Evolutionary conservation across 1,284 basidiomycete species (phyloP), one percentile per base, ranked within the genome.

Genomic region (Apiotrichum veenhuisii): DNA sequence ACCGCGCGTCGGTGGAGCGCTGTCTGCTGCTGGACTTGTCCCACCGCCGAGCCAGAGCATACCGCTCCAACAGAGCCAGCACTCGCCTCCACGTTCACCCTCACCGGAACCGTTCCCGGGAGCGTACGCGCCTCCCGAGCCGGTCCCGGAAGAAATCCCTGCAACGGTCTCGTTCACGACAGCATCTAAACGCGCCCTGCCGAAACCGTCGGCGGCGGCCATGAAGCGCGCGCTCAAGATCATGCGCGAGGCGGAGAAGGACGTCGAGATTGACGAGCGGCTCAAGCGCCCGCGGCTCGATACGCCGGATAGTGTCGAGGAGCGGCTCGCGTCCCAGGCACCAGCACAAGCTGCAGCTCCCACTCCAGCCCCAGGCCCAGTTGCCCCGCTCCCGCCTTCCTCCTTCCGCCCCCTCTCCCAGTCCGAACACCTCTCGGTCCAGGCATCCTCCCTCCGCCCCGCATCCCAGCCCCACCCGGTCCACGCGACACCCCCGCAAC

Each of bases 151-250:
- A 12, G 33, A 50, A 2, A 61, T 61, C n/a, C 64, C 65, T 14
- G 49, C 59, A 1, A 41, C 58, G 22, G 60, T 65, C 12, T 65
- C 66, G 0, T 76, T 75, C 55, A 52, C 63, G 10, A 73, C 69
- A 0, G 73, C 59, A 3, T 23, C 59, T 48, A 67, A 68, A 1
- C 64, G 58, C 17, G 42, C 40, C 11, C 53, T 73, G 20, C 53
- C 63, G 7, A 56, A 62, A 5, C 73, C 72, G 3, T 69, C 68
- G 0, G 61, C 45, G 9, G 58, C 54, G 23, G 66, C 73, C 4
- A 42, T 72, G 40, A 58, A 55, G 1, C 62, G 59, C 46, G 70
- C 68, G 2, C 57, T 54, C 9, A 62, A 62, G 50, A 48, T 74
- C 8, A 61, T 68, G 48, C 50, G 45, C n/a, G 57, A 51, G 5